These are phyloP conservation scores for Asterophora lycoperdoides DNA, from an alignment of 768 basidiomycete species.

Conservation along the genomic window DNA sequence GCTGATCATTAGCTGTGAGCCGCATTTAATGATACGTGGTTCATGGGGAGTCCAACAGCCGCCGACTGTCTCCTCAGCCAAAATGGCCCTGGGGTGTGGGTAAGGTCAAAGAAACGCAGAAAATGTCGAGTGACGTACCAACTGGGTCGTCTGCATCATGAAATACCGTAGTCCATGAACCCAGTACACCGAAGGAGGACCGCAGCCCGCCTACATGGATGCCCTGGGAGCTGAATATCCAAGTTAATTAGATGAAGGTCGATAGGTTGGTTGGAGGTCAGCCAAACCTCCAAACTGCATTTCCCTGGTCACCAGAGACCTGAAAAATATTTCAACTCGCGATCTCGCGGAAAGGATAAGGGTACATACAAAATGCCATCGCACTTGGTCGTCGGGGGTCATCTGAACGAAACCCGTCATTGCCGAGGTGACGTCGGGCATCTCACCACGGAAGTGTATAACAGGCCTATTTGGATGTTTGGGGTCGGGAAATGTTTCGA, in stretches of 20 bases:
- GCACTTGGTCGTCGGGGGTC: conserved; percentile 52
- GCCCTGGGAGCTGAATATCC: conserved; percentile 46
- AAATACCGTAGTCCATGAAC: conserved; percentile 43
- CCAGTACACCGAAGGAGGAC: conserved; percentile 57
- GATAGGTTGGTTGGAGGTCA: not conserved
- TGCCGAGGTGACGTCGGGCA: conserved; percentile 40
- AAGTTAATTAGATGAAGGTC: not conserved
- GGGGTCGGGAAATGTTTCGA: conserved; percentile 39
- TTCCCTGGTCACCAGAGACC: conserved; percentile 48
- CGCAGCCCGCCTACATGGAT: conserved; percentile 59
- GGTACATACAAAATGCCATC: conserved; percentile 60
- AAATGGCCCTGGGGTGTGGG: conserved; percentile 27
- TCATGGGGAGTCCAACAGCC: conserved; percentile 11
- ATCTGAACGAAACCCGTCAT: conserved; percentile 54
- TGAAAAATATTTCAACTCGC: conserved; percentile 14
- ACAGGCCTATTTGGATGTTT: conserved; percentile 47
- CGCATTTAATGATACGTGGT: conserved; percentile 14
- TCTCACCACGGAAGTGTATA: conserved; percentile 50
- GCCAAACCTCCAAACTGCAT: conserved; percentile 54
- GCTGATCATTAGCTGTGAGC: not conserved
- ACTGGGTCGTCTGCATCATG: conserved; percentile 43
- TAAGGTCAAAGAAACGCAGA: no score
- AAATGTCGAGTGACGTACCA: conserved; percentile 25
- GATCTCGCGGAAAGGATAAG: not conserved
- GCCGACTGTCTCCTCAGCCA: conserved; percentile 26